Base-by-base conservation (phyloP, 2,329 filamentous ascomycete genomes). In the Diaporthe longicolla region DNA sequence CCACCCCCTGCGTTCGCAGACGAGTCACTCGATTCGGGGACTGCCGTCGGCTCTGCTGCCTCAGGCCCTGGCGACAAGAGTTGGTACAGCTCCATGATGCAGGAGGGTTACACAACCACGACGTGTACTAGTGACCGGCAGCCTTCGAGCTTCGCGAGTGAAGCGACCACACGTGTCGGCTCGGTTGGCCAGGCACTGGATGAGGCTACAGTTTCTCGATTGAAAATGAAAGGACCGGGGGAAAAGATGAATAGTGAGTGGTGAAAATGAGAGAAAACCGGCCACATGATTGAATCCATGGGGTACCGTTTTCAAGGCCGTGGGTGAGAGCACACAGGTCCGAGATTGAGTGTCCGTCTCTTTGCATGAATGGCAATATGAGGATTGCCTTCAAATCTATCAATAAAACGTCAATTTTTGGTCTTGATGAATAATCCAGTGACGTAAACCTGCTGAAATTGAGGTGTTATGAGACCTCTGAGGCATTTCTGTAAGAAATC, bases 121-220 rank as follows among this genome's bases (percentile, higher is more conserved):
- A 54, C 48, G 1, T 68, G 63, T 13, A 68, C 63, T 1, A 68
- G 63, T 9, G 45, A 26, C 3, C 48, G 63, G 3, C 48, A 40
- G 32, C 63, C 48, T n/a, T 68, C 63, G n/a, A 68, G 63, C 32
- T 54, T 68, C 32, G 63, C 63, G 7, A 68, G 48, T 21, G 48
- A 68, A 5, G 32, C 48, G 2, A 50, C 63, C 19, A 54, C 48
- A 4, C 63, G 63, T 29, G 11, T 68, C 9, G 63, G 45, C 1
- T 68, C 63, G 17, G n/a, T 68, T 19, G 63, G n/a, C 3, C 63
- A 68, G 32, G 15, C 13, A 5, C n/a, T 68, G n/a, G 48, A 54
- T 7, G 63, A 40, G 29, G 7, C 21, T 26, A 1, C 45, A 19
- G 45, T 15, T n/a, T 26, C 32, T 4, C 40, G 15, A 13, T 19